Evolutionary conservation across 257 asterid species (phyloP).

Genomic region (Primulina tabacum): DNA sequence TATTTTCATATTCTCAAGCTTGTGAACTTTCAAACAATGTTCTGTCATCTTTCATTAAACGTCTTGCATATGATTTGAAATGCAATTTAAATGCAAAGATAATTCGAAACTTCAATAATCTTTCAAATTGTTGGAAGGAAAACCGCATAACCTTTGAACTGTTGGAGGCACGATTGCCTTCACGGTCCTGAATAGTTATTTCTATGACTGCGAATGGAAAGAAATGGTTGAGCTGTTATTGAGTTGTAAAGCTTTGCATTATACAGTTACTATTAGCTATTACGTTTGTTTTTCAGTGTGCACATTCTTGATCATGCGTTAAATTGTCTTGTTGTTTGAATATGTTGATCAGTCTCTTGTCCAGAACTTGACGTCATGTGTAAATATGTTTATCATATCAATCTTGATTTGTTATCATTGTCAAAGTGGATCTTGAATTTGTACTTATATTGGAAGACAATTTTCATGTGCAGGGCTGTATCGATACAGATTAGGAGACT

Average conservation of each 20-base stretch:
- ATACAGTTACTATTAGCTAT: too few species aligned
- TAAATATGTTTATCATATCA: neutral
- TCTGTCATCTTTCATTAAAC: neutral
- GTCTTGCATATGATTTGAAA: neutral
- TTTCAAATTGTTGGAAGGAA: neutral
- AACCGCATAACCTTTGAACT: too few species aligned
- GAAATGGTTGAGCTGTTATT: too few species aligned
- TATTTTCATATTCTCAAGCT: too few species aligned
- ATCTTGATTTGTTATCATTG: neutral
- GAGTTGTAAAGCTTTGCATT: neutral
- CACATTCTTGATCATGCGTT: neutral
- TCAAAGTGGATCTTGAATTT: neutral
- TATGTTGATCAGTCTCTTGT: neutral
- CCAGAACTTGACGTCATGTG: neutral
- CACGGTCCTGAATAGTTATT: too few species aligned
- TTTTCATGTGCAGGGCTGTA: slow-evolving; percentile 61
- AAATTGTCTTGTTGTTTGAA: neutral
- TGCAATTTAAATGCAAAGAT: neutral
- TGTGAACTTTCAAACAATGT: neutral
- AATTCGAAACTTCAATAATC: neutral
- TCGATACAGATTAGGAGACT: slow-evolving; percentile 82
- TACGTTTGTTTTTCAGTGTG: too few species aligned
- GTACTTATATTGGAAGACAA: neutral
- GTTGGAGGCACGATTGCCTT: too few species aligned
- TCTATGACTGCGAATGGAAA: too few species aligned